Percentiles rank a stretch among this genome's conserved stretches.
Conservation (phyloP, 257 asterid genomes). For the Sherardia arvensis region DNA sequence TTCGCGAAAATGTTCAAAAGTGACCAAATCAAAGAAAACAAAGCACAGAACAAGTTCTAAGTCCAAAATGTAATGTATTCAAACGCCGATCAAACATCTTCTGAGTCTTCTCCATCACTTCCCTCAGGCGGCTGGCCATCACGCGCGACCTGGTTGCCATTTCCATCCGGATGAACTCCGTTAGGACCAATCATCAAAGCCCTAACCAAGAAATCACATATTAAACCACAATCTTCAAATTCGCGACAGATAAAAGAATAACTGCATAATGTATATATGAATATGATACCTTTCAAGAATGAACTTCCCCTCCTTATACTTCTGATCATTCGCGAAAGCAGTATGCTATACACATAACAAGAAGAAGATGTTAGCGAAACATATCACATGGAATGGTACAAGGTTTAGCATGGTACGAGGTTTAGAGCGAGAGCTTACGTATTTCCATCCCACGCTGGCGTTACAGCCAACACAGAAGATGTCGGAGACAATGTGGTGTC, state of each 20-base stretch:
- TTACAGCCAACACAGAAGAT: constrained; percentile 77
- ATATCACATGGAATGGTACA: not conserved
- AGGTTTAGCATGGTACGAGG: too few species aligned
- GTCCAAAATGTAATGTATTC: too few species aligned
- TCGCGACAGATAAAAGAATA: not conserved
- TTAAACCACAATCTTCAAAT: not conserved
- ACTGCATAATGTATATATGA: not conserved
- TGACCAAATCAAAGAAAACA: too few species aligned
- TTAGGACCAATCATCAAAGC: constrained; percentile 64
- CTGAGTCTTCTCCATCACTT: constrained; percentile 42
- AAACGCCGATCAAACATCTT: constrained; percentile 16
- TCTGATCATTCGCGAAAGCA: constrained; percentile 50
- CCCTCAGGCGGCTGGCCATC: constrained; percentile 34
- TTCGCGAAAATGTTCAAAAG: too few species aligned
- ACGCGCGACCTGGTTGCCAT: constrained; percentile 32
- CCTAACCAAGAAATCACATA: constrained; percentile 23
- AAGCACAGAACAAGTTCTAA: too few species aligned
- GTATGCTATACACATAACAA: constrained; percentile 31
- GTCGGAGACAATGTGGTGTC: constrained; percentile 76
- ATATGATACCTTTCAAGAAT: constrained; percentile 75
- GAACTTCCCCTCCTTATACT: constrained; percentile 72
- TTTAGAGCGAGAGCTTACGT: constrained; percentile 28
- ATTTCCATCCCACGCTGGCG: constrained; percentile 84
- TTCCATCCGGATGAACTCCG: constrained; percentile 22
- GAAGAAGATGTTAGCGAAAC: not conserved